Evolutionary conservation across 257 asterid species (phyloP).

Genomic region (Prunella vulgaris): DNA sequence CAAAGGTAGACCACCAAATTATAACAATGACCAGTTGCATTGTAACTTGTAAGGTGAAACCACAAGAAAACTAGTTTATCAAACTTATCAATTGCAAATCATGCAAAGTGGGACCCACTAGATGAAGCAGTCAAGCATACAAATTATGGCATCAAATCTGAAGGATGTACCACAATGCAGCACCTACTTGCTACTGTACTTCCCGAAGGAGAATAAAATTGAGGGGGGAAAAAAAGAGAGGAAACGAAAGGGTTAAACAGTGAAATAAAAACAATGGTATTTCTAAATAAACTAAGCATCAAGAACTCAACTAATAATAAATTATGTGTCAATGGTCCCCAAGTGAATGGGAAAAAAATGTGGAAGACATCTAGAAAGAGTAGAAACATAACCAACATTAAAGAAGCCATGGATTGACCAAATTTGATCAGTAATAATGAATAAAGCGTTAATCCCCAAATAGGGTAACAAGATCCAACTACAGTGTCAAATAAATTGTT

Average conservation of each 20-base stretch:
- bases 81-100: background rate
- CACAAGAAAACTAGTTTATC: background rate
- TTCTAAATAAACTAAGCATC: background rate
- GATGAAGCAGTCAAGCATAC: background rate
- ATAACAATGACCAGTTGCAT: background rate
- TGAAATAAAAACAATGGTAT: background rate
- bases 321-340: background rate
- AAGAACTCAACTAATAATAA: background rate
- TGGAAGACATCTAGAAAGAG: background rate
- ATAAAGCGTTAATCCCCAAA: no score
- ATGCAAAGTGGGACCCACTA: background rate
- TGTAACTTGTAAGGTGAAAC: background rate
- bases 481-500: conserved; percentile 10
- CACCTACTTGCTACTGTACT: background rate
- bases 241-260: background rate
- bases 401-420: background rate
- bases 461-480: background rate
- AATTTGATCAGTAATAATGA: background rate
- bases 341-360: background rate
- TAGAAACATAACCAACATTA: background rate
- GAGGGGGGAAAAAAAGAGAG: no score
- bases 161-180: background rate
- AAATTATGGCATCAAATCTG: background rate
- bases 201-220: background rate
- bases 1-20: no score